Percentiles rank a stretch among this genome's conserved stretches.
phyloP scores from a whole-genome alignment of 2,329 filamentous ascomycete species.

The Cladosporium sp. region DNA sequence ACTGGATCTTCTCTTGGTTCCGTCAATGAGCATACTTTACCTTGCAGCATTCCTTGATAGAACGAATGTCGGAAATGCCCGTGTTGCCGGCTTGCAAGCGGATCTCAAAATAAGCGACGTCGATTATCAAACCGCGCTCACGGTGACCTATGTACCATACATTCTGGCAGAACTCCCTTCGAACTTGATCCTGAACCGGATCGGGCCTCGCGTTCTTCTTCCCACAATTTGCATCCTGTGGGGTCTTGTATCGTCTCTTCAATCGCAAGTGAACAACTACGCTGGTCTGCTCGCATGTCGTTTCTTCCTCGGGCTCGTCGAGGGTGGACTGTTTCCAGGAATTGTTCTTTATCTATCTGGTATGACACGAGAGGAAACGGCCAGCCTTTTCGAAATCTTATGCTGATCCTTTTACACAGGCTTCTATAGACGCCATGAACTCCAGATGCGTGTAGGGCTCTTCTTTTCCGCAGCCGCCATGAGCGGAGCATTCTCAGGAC shows the following conservation, averaged over 20 bases:
- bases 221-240: slow-evolving; percentile 34
- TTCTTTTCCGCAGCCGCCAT: slow-evolving; percentile 37
- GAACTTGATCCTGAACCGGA: slow-evolving; percentile 40
- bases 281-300: slow-evolving; percentile 31
- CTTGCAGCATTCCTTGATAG: slow-evolving; percentile 46
- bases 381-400: slow-evolving; percentile 9
- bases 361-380: slow-evolving; percentile 55
- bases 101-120: slow-evolving; percentile 21
- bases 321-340: slow-evolving; percentile 48
- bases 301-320: slow-evolving; percentile 58
- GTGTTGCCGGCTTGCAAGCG: slow-evolving; percentile 17
- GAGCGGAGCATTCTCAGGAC: slow-evolving; percentile 54
- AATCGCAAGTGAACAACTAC: slow-evolving; percentile 34
- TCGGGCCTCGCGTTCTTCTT: slow-evolving; percentile 41
- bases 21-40: slow-evolving; percentile 61
- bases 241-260: slow-evolving; percentile 35
- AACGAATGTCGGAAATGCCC: slow-evolving; percentile 9
- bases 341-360: slow-evolving; percentile 52
- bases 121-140: slow-evolving; percentile 21
- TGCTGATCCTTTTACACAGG: neutral
- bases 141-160: slow-evolving; percentile 42
- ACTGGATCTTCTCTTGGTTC: slow-evolving; percentile 67
- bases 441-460: slow-evolving; percentile 44
- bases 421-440: slow-evolving; percentile 33
- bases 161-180: slow-evolving; percentile 39